Percentiles rank a stretch among this genome's conserved stretches.
Conservation (phyloP, 83 land plant species). For the Isoetes engelmannii region DNA sequence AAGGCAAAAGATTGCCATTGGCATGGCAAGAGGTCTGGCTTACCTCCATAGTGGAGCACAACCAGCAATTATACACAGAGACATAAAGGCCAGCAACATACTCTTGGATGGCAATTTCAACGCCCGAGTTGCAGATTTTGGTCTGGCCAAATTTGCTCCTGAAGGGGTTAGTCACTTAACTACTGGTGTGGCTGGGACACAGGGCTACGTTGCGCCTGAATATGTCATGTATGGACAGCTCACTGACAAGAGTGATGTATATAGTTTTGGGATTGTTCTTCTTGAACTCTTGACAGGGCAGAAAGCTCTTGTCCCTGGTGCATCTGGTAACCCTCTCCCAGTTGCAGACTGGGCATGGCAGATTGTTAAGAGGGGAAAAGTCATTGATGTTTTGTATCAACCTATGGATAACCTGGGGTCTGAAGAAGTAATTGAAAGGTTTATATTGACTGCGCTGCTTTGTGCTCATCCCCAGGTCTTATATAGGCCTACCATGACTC, state of each 20-base stretch:
- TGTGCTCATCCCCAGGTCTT: conserved; percentile 67
- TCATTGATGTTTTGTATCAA: conserved; percentile 45
- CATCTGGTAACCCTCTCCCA: conserved; percentile 20
- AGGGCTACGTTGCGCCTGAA: conserved; percentile 16
- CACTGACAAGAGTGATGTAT: no score
- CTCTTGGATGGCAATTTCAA: conserved; percentile 54
- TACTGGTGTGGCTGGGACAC: conserved; percentile 2
- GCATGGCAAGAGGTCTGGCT: conserved; percentile 17
- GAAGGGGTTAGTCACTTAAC: neutral
- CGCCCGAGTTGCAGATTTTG: conserved; percentile 92
- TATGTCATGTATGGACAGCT: no score
- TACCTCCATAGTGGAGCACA: conserved; percentile 21
- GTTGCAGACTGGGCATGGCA: conserved; percentile 84
- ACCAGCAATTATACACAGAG: conserved; percentile 12
- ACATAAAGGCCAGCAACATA: conserved; percentile 78
- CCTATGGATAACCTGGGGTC: conserved; percentile 46
- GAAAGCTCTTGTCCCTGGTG: conserved; percentile 13
- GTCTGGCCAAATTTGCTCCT: conserved; percentile 53
- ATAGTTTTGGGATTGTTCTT: no score
- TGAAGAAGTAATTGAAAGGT: conserved; percentile 51
- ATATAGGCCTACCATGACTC: conserved; percentile 64
- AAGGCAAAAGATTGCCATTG: conserved; percentile 17
- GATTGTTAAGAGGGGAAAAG: conserved; percentile 40
- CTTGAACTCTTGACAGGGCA: no score
- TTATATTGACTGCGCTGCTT: conserved; percentile 48